These are phyloP conservation scores for Lophiostoma macrostomum DNA, from an alignment of 495 filamentous ascomycete genomes.

Conservation along the genomic window DNA sequence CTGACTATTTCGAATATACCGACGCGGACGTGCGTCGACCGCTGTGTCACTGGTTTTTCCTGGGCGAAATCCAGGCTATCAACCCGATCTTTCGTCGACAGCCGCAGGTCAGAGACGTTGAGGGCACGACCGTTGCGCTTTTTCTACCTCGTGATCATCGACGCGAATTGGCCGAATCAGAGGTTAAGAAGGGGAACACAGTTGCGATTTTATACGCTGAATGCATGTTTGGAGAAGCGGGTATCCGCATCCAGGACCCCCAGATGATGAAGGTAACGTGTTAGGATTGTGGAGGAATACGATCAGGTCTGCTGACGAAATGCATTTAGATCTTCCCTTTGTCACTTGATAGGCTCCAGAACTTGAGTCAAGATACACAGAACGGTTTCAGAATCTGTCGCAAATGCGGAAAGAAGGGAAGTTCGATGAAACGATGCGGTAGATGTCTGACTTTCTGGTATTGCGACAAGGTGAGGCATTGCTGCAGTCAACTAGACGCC, in stretches of 20 bases:
- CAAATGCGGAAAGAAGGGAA: slow-evolving; percentile 33
- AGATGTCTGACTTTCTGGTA: slow-evolving; percentile 40
- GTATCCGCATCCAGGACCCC: slow-evolving; percentile 38
- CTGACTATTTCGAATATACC: slow-evolving; percentile 28
- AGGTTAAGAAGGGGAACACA: slow-evolving; percentile 37
- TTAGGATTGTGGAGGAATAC: neutral
- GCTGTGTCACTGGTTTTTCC: slow-evolving; percentile 38
- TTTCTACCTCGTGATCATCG: slow-evolving; percentile 37
- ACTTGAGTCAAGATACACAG: slow-evolving; percentile 35
- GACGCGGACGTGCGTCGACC: slow-evolving; percentile 20
- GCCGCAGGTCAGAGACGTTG: slow-evolving; percentile 34
- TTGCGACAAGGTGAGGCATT: slow-evolving; percentile 34
- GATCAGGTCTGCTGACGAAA: slow-evolving; percentile 1
- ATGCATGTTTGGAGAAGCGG: slow-evolving; percentile 13
- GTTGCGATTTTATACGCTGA: slow-evolving; percentile 40
- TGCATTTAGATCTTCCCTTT: slow-evolving; percentile 36
- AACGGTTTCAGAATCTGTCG: slow-evolving; percentile 26
- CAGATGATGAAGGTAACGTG: slow-evolving; percentile 35
- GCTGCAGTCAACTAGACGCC: slow-evolving; percentile 12
- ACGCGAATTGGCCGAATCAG: slow-evolving; percentile 32
- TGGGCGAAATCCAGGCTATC: slow-evolving; percentile 39
- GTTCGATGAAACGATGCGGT: slow-evolving; percentile 28
- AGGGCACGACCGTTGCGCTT: slow-evolving; percentile 30
- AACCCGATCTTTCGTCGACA: slow-evolving; percentile 28
- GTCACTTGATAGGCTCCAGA: slow-evolving; percentile 34